phyloP scores from a whole-genome alignment of 495 filamentous ascomycete species.

The Trichoderma reesei region DNA sequence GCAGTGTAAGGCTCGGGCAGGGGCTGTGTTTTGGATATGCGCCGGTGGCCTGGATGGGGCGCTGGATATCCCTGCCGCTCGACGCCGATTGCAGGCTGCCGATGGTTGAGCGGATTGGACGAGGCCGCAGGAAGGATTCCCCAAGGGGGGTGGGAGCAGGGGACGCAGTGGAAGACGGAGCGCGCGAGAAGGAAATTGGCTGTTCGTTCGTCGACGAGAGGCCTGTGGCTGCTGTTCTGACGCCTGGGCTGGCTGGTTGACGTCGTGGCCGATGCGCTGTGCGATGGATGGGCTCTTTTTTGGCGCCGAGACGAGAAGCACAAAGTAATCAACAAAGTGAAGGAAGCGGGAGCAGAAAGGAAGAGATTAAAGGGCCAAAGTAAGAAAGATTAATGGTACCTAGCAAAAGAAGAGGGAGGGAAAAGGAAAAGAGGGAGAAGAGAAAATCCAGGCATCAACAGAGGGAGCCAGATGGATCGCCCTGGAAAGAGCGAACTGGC shows the following conservation, averaged over 20 bases:
- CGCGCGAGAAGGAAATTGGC: constrained; percentile 4
- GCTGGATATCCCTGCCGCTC: constrained; percentile 6
- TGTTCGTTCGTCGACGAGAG: background rate
- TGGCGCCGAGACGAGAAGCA: constrained; percentile 1
- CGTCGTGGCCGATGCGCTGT: background rate
- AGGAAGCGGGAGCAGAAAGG: background rate
- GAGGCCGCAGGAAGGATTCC: background rate
- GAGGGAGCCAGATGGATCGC: background rate
- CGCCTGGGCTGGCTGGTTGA: too few species aligned
- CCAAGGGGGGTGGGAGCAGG: constrained; percentile 8
- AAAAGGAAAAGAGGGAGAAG: background rate
- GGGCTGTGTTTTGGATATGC: constrained; percentile 9
- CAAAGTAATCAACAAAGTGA: background rate
- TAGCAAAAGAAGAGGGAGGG: background rate
- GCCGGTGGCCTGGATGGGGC: constrained; percentile 8
- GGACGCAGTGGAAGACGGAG: constrained; percentile 6
- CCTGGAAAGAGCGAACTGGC: background rate
- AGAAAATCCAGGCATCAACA: background rate
- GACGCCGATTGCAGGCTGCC: background rate
- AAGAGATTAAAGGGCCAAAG: too few species aligned
- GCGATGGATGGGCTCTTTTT: background rate
- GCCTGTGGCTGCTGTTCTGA: background rate
- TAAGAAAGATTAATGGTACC: too few species aligned
- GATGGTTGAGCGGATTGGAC: constrained; percentile 7
- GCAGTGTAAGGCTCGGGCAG: constrained; percentile 7